These are phyloP conservation scores for Eremothecium coryli DNA, from an alignment of 1,139 yeast genomes.

Conservation along the genomic window DNA sequence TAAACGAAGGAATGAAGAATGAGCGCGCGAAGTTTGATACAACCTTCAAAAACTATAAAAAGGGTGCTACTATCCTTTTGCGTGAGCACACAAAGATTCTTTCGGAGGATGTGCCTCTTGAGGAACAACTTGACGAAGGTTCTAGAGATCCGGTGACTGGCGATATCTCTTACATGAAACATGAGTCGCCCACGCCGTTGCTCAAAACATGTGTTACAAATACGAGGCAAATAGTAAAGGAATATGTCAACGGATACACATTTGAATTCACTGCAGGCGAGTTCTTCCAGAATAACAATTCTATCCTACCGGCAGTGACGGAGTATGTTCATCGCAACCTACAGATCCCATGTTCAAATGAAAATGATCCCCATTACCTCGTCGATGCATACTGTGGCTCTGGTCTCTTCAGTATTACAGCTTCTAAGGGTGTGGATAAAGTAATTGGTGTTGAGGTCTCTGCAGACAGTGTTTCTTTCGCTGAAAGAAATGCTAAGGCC, in stretches of 20 bases:
- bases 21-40: constrained; percentile 51
- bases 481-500: constrained; percentile 65
- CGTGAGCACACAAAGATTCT: constrained; percentile 59
- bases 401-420: constrained; percentile 82
- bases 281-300: constrained; percentile 91
- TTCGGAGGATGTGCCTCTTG: constrained; percentile 24
- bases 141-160: constrained; percentile 36
- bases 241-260: constrained; percentile 60
- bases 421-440: constrained; percentile 66
- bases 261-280: constrained; percentile 91
- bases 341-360: constrained; percentile 39
- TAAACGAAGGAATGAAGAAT: constrained; percentile 64
- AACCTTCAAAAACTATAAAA: constrained; percentile 49
- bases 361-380: constrained; percentile 41
- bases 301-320: constrained; percentile 77
- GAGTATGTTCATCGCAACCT: constrained; percentile 68
- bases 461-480: constrained; percentile 84
- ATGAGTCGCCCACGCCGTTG: constrained; percentile 23
- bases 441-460: constrained; percentile 94
- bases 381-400: constrained; percentile 98
- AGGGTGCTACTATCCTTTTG: constrained; percentile 79
- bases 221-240: constrained; percentile 70
- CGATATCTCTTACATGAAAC: constrained; percentile 29
- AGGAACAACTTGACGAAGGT: constrained; percentile 36
- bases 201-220: constrained; percentile 47